Conservation (phyloP, 345 rosid species). For the Brassica carinata region DNA sequence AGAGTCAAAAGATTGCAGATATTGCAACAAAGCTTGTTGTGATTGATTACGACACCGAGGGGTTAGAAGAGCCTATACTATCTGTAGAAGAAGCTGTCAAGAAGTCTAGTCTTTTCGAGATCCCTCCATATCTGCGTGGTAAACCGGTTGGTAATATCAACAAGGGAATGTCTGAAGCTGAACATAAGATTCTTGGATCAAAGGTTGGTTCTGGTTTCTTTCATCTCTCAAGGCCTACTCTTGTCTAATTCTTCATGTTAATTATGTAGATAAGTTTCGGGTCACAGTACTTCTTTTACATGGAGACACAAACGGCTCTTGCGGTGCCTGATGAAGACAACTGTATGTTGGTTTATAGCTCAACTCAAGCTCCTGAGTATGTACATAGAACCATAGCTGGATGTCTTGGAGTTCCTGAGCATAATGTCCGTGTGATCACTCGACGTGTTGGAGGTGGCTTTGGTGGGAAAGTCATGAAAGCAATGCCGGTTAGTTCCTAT, state of each 20-base stretch:
- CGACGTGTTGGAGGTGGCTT: slow-evolving; percentile 91
- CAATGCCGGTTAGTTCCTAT: slow-evolving; percentile 63
- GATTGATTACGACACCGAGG: slow-evolving; percentile 62
- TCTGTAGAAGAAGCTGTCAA: slow-evolving; percentile 76
- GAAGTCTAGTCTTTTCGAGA: slow-evolving; percentile 42
- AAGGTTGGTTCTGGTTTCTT: slow-evolving; percentile 66
- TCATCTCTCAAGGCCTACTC: background rate
- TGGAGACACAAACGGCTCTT: slow-evolving; percentile 1
- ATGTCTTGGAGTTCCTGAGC: slow-evolving; percentile 80
- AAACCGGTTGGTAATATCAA: slow-evolving; percentile 64
- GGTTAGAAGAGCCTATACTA: slow-evolving; percentile 63
- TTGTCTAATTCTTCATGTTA: background rate
- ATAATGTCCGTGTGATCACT: slow-evolving; percentile 84
- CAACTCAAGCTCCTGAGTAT: slow-evolving; percentile 64
- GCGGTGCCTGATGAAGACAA: slow-evolving; percentile 67
- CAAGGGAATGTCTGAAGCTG: slow-evolving; percentile 88
- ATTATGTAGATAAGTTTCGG: slow-evolving; percentile 63
- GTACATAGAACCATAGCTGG: slow-evolving; percentile 60
- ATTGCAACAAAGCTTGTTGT: slow-evolving; percentile 61
- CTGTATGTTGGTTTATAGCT: slow-evolving; percentile 77
- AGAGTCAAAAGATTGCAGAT: slow-evolving; percentile 81
- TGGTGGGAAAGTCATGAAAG: slow-evolving; percentile 79
- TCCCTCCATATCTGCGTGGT: slow-evolving; percentile 53
- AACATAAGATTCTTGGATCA: slow-evolving; percentile 64
- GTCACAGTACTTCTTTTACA: background rate